These are phyloP conservation scores for Phytophthora cajani DNA, from an alignment of 352 stramenopile genomes.

Conservation along the genomic window DNA sequence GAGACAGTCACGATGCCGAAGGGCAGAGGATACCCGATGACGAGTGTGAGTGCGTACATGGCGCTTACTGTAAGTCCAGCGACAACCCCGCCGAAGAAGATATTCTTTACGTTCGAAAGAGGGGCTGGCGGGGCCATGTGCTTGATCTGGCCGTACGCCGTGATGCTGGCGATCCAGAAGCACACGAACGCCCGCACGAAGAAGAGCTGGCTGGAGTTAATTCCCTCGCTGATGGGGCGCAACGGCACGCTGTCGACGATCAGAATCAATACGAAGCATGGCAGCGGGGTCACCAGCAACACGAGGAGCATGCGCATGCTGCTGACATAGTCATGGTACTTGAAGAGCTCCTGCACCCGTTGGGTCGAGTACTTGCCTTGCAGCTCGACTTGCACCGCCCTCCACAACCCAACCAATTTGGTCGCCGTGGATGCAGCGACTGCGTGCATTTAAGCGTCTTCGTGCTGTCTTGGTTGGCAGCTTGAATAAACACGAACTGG, in stretches of 20 bases:
- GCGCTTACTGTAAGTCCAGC: background rate
- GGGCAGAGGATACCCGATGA: conserved; percentile 38
- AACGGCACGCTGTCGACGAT: background rate
- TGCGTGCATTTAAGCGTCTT: background rate
- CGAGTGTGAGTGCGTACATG: conserved; percentile 9
- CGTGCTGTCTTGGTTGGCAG: background rate
- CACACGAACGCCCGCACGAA: conserved; percentile 11
- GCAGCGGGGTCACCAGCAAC: background rate
- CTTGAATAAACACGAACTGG: background rate
- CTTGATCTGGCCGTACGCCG: conserved; percentile 12
- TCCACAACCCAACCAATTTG: background rate
- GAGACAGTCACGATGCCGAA: conserved; percentile 30
- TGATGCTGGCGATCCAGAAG: conserved; percentile 8
- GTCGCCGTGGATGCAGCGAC: background rate
- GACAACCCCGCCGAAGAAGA: conserved; percentile 1
- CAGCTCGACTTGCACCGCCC: background rate
- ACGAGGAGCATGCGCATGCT: background rate
- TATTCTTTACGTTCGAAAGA: background rate
- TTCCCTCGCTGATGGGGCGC: background rate
- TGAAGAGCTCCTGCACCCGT: background rate
- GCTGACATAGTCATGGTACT: background rate
- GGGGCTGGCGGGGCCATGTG: background rate
- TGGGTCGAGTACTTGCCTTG: conserved; percentile 4
- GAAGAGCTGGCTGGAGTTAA: conserved; percentile 7
- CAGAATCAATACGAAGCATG: background rate